Percentiles rank a stretch among this genome's conserved stretches.
These are phyloP conservation scores for Diplodia intermedia DNA, from an alignment of 2,329 filamentous ascomycete genomes.

Conservation along the genomic window DNA sequence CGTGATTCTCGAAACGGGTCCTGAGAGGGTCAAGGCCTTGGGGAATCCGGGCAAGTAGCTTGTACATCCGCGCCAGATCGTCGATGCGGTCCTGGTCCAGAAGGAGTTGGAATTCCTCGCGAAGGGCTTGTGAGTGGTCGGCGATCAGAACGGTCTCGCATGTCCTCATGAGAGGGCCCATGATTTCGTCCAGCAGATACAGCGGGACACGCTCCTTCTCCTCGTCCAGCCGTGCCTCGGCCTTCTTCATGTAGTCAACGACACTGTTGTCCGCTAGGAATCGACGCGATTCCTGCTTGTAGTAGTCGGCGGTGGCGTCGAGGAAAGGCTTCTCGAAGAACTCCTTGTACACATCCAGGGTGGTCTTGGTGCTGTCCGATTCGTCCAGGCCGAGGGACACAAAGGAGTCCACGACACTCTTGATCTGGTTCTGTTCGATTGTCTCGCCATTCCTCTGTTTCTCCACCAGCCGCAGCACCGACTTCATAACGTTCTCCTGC, in stretches of 20 bases:
- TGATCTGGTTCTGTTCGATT: slow-evolving; percentile 96
- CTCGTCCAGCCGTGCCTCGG: slow-evolving; percentile 84
- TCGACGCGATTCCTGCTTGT: slow-evolving; percentile 87
- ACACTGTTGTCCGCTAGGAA: slow-evolving; percentile 97
- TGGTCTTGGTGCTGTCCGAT: slow-evolving; percentile 89
- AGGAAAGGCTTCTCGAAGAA: slow-evolving; percentile 96
- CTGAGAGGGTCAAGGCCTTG: slow-evolving; percentile 91
- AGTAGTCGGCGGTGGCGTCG: slow-evolving; percentile 81
- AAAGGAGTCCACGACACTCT: slow-evolving; percentile 95
- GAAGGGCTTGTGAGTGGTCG: slow-evolving; percentile 82
- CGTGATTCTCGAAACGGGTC: slow-evolving; percentile 87
- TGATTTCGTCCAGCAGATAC: slow-evolving; percentile 91
- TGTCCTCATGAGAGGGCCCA: slow-evolving; percentile 78
- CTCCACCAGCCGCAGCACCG: slow-evolving; percentile 92
- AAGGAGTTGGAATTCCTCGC: slow-evolving; percentile 94
- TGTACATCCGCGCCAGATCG: slow-evolving; percentile 96
- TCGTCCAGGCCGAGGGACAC: slow-evolving; percentile 93
- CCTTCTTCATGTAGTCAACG: slow-evolving; percentile 99
- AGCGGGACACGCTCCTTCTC: slow-evolving; percentile 93
- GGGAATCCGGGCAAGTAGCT: slow-evolving; percentile 83
- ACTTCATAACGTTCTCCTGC: slow-evolving; percentile 88
- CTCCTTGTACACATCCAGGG: slow-evolving; percentile 89
- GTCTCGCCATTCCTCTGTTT: slow-evolving; percentile 98
- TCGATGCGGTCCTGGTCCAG: slow-evolving; percentile 94
- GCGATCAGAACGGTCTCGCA: slow-evolving; percentile 91